phyloP scores from a whole-genome alignment of 2,329 filamentous ascomycete species.

The Cryphonectria naterciae region DNA sequence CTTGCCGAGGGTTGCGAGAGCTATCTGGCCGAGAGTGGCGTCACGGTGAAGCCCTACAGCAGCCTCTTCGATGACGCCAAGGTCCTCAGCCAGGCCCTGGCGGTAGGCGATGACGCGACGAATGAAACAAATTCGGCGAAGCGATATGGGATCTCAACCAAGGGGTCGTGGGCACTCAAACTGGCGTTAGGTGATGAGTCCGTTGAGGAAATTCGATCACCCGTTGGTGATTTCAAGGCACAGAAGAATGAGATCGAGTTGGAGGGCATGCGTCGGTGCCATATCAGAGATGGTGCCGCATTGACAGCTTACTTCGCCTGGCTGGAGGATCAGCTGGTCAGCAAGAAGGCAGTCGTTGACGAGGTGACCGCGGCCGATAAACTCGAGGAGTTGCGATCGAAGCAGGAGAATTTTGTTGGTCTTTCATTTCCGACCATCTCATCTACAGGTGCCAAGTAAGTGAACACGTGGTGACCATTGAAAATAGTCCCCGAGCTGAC shows the following conservation, averaged over 20 bases:
- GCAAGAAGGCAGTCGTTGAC: conserved; percentile 74
- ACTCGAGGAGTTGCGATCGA: conserved; percentile 74
- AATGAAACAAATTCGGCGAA: conserved; percentile 40
- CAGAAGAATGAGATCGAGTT: conserved; percentile 91
- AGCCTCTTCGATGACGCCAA: conserved; percentile 80
- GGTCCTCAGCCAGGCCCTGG: conserved; percentile 55
- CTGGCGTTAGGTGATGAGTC: conserved; percentile 80
- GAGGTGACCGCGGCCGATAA: conserved; percentile 93
- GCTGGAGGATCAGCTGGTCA: conserved; percentile 86
- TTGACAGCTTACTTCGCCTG: conserved; percentile 93
- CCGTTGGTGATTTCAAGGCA: conserved; percentile 87
- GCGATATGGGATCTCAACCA: conserved; percentile 86
- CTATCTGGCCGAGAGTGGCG: conserved; percentile 70
- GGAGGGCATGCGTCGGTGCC: conserved; percentile 90
- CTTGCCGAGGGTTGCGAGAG: conserved; percentile 68
- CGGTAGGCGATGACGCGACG: conserved; percentile 34
- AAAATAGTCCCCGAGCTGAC: conserved; percentile 4
- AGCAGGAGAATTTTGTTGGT: conserved; percentile 77
- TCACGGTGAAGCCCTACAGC: conserved; percentile 80
- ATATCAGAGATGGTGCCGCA: conserved; percentile 90
- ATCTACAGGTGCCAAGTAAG: conserved; percentile 78
- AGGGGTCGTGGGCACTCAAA: conserved; percentile 90
- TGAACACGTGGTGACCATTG: conserved; percentile 24
- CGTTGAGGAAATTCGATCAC: conserved; percentile 86
- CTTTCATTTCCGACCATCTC: conserved; percentile 96